These are phyloP conservation scores for Talaromyces trachyspermus DNA, from an alignment of 495 filamentous ascomycete genomes.

Conservation along the genomic window DNA sequence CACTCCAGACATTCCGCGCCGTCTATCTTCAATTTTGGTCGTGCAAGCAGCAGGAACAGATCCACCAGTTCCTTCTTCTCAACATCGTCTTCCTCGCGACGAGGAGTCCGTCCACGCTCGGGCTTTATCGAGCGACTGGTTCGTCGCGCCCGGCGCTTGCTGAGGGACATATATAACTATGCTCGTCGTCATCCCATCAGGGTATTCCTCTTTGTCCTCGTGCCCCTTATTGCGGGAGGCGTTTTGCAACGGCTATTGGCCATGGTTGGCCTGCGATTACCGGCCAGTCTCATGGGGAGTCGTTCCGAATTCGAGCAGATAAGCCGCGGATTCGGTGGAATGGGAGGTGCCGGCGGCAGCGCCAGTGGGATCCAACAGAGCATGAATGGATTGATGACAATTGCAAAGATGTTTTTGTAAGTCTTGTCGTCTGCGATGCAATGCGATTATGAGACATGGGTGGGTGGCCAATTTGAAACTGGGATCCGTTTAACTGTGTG, in stretches of 20 bases:
- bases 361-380: slow-evolving; percentile 34
- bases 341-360: slow-evolving; percentile 17
- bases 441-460: too few species aligned
- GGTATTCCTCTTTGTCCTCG: slow-evolving; percentile 74
- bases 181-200: slow-evolving; percentile 72
- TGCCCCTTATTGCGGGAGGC: slow-evolving; percentile 78
- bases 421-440: slow-evolving; percentile 1
- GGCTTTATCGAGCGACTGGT: slow-evolving; percentile 66
- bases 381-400: slow-evolving; percentile 43
- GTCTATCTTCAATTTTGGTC: slow-evolving; percentile 46
- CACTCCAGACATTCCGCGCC: slow-evolving; percentile 37
- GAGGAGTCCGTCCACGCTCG: slow-evolving; percentile 61
- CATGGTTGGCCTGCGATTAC: slow-evolving; percentile 69
- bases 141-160: slow-evolving; percentile 60
- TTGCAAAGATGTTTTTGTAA: slow-evolving; percentile 62
- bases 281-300: slow-evolving; percentile 49
- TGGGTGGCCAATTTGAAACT: background rate
- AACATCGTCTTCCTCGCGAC: slow-evolving; percentile 45
- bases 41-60: slow-evolving; percentile 27
- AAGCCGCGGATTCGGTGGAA: slow-evolving; percentile 8
- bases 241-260: slow-evolving; percentile 63
- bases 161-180: slow-evolving; percentile 69
- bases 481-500: background rate
- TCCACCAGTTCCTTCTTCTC: slow-evolving; percentile 47
- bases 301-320: slow-evolving; percentile 33